Evolutionary conservation across 176 grass and related monocot species (phyloP), one percentile per base, ranked within the genome.

Genomic region (barley (Hordeum vulgare)): DNA sequence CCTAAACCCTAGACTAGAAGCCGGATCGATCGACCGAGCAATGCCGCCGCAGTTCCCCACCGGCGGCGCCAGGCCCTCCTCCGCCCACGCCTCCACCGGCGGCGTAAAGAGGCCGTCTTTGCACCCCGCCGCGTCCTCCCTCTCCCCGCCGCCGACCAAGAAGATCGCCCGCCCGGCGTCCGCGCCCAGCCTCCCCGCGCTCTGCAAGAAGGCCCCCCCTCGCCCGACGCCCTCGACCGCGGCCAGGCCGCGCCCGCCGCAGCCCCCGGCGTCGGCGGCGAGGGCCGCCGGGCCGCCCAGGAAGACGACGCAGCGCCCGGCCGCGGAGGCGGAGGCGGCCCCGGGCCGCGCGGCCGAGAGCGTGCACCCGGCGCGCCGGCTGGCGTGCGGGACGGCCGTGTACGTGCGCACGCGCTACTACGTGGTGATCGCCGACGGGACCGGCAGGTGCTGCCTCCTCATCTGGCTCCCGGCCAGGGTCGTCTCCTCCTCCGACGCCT

Each of bases 381-480:
- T 89, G 8, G 42, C 77, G 33, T 80, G 77, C 23, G 87, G 87
- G 23, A 85, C 87, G 29, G 87, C 83, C 78, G 87, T 89, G 13
- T 42, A 39, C 71, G 87, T 89, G 71, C 71, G 71, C 71, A 74
- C 71, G 11, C 15, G 71, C 41, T 56, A 56, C 51, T 59, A 59
- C 57, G 57, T 59, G 57, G n/a, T 59, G 57, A 59, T 59, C 57
- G n/a, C 57, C 57, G 57, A 59, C 57, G 70, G 24, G 51, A 56
- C 51, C 51, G 51, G 18, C 51, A 59, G 57, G 8, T 53, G 44
- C 71, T 53, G 44, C 71, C 71, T 74, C 71, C 71, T 74, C 71
- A 20, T 74, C 42, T 74, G 59, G 29, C 71, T 80, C 7, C 61
- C 61, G 7, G 79, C 63, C 5, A 4, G 78, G 78, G 78, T 81